Evolutionary conservation across 1,284 basidiomycete genomes (phyloP).

Genomic region (Cronartium quercuum): DNA sequence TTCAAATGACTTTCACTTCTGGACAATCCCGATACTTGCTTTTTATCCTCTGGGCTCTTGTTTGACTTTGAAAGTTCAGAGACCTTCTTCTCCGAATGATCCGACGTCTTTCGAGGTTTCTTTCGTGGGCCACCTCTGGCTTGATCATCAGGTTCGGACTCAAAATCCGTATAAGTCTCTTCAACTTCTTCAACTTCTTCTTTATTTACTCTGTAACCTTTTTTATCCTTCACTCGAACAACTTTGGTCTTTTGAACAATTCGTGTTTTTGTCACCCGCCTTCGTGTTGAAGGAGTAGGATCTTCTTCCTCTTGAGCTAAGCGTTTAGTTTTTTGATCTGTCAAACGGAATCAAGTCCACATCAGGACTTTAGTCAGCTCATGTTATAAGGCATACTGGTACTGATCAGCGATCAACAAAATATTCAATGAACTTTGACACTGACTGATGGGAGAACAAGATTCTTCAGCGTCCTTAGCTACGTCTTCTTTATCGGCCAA

Average conservation of each 20-base stretch:
- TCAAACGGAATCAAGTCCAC: too few species aligned
- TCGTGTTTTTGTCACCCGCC: slow-evolving; percentile 29
- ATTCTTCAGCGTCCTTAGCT: too few species aligned
- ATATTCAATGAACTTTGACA: too few species aligned
- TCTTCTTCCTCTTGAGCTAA: not conserved
- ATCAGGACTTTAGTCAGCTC: too few species aligned
- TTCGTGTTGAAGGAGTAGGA: not conserved
- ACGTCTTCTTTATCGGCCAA: too few species aligned
- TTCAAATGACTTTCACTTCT: not conserved
- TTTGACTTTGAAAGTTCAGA: not conserved
- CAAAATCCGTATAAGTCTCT: slow-evolving; percentile 34
- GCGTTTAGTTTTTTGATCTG: too few species aligned
- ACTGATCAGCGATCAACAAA: too few species aligned
- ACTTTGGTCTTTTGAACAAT: slow-evolving; percentile 32
- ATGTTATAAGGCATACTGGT: too few species aligned
- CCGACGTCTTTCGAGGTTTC: not conserved
- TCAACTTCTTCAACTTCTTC: slow-evolving; percentile 35
- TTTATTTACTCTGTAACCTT: slow-evolving; percentile 20
- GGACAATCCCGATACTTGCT: not conserved
- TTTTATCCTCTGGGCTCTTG: not conserved
- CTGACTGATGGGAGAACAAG: too few species aligned
- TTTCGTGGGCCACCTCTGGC: not conserved
- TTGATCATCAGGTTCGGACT: not conserved
- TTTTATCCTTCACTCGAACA: slow-evolving; percentile 29
- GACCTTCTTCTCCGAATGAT: not conserved